These are phyloP conservation scores for Cocos nucifera DNA, from an alignment of 176 grass and related monocot genomes.

Conservation along the genomic window DNA sequence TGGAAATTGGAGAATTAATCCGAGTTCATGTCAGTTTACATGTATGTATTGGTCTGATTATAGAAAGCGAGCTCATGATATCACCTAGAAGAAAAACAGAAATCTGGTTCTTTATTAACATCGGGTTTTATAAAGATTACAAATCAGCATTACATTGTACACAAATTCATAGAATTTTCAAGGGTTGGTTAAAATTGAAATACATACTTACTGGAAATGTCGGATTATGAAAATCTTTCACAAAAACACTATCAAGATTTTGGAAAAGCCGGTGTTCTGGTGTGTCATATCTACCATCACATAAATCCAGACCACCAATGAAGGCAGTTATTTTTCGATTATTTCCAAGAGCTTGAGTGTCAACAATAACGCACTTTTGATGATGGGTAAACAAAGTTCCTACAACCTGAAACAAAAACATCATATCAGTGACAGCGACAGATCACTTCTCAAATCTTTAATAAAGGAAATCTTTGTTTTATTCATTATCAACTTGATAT, in stretches of 20 bases:
- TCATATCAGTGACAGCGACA: background rate
- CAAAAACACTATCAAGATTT: constrained; percentile 64
- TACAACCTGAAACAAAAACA: constrained; percentile 47
- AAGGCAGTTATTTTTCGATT: constrained; percentile 91
- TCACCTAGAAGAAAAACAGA: too few relatives aligned
- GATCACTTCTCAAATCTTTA: background rate
- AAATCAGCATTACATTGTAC: background rate
- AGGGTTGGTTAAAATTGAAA: background rate
- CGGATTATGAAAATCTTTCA: constrained; percentile 82
- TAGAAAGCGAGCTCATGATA: too few relatives aligned
- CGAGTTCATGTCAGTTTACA: too few relatives aligned
- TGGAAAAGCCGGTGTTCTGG: constrained; percentile 79
- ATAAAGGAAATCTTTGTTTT: too few relatives aligned
- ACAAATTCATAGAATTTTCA: background rate
- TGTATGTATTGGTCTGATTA: too few relatives aligned
- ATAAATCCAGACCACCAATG: constrained; percentile 89
- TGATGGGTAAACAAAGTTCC: constrained; percentile 93
- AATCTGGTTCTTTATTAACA: too few relatives aligned
- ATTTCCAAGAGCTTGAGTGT: constrained; percentile 69
- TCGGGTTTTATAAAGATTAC: background rate
- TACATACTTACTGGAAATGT: constrained; percentile 51
- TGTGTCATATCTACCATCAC: constrained; percentile 91
- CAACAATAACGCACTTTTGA: constrained; percentile 97
- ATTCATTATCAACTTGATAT: too few relatives aligned
- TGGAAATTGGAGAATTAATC: too few relatives aligned